Evolutionary conservation across 2,329 filamentous ascomycete genomes (phyloP).

Genomic region (Rutstroemia sydowiana): DNA sequence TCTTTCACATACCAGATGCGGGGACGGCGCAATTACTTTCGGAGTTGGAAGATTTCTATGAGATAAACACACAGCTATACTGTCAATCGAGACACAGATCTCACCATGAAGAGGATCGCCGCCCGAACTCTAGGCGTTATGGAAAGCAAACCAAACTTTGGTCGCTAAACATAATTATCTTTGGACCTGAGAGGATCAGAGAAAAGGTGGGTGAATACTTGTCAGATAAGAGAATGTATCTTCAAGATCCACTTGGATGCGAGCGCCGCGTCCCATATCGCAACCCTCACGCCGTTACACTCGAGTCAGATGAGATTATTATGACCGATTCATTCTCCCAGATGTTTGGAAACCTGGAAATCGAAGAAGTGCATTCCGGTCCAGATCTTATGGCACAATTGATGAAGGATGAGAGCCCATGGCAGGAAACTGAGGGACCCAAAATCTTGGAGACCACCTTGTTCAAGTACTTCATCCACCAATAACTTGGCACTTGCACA

Average conservation of each 20-base stretch:
- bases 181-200: neutral
- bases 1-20: conserved; percentile 1
- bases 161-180: conserved; percentile 13
- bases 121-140: neutral
- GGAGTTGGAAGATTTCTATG: conserved; percentile 4
- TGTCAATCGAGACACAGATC: conserved; percentile 10
- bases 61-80: conserved; percentile 11
- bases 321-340: conserved; percentile 10
- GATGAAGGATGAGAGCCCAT: conserved; percentile 9
- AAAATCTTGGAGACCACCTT: conserved; percentile 8
- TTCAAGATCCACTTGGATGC: conserved; percentile 15
- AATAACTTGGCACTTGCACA: neutral
- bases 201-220: conserved; percentile 12
- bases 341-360: conserved; percentile 3
- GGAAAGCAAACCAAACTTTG: conserved; percentile 4
- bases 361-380: conserved; percentile 8
- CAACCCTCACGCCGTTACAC: conserved; percentile 13
- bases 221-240: conserved; percentile 8
- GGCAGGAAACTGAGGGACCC: conserved; percentile 12
- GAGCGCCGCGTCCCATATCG: conserved; percentile 8
- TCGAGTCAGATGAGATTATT: conserved; percentile 1
- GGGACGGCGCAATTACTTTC: neutral
- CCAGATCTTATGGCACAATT: conserved; percentile 12
- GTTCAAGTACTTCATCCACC: conserved; percentile 8
- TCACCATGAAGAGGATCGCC: neutral